Conservation (phyloP, 2,329 filamentous ascomycete species). For the Remersonia thermophila region DNA sequence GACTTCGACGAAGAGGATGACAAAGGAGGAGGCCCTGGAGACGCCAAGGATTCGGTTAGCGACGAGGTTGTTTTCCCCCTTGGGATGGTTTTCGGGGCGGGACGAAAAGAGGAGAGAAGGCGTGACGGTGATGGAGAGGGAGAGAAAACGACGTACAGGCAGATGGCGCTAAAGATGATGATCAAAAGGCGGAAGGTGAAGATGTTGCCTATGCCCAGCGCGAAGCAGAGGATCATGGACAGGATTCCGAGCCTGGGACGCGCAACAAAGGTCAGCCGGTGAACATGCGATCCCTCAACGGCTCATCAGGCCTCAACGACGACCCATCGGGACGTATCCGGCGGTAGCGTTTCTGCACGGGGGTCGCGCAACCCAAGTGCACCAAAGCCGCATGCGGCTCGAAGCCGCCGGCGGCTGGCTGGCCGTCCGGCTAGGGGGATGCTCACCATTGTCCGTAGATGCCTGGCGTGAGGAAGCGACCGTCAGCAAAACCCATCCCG, state of each 20-base stretch:
- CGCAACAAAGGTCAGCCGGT: slow-evolving; percentile 8
- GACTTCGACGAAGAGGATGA: slow-evolving; percentile 79
- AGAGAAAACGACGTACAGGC: slow-evolving; percentile 32
- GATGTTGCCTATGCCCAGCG: slow-evolving; percentile 55
- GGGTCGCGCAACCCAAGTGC: too few species aligned
- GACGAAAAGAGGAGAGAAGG: not conserved
- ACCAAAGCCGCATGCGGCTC: too few species aligned
- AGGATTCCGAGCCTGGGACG: slow-evolving; percentile 51
- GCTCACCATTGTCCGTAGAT: slow-evolving; percentile 67
- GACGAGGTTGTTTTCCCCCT: not conserved
- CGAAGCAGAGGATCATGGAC: slow-evolving; percentile 59
- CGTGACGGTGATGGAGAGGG: not conserved
- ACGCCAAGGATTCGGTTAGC: too few species aligned
- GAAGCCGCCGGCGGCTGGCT: too few species aligned
- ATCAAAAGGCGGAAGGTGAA: slow-evolving; percentile 39
- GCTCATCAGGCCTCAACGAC: too few species aligned
- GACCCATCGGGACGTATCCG: too few species aligned
- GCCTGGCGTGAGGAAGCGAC: slow-evolving; percentile 35
- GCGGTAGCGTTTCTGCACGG: too few species aligned
- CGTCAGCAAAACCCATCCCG: slow-evolving; percentile 9
- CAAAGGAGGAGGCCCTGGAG: slow-evolving; percentile 51
- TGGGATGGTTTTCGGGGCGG: not conserved
- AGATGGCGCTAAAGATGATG: slow-evolving; percentile 41
- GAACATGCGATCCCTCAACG: not conserved
- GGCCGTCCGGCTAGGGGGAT: too few species aligned